Percentiles rank a stretch among this genome's conserved stretches.
These are phyloP conservation scores for Fusarium begoniae DNA, from an alignment of 2,329 filamentous ascomycete species.

Conservation along the genomic window DNA sequence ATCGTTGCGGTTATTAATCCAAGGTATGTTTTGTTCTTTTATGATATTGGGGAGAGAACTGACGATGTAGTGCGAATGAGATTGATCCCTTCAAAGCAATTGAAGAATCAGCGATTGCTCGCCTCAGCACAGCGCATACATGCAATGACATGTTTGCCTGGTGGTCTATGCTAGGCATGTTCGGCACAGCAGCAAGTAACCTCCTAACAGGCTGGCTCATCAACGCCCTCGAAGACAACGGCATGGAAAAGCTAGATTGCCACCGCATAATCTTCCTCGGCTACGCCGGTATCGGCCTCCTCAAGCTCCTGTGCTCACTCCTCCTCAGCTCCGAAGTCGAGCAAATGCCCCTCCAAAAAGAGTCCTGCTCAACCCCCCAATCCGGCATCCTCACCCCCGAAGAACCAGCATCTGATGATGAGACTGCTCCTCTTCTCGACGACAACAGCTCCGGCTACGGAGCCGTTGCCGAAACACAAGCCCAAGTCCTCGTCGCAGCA, in stretches of 20 bases:
- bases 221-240: conserved; percentile 15
- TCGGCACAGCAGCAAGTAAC: conserved; percentile 35
- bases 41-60: background rate
- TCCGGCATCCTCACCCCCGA: background rate
- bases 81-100: conserved; percentile 40
- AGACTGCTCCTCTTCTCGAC: conserved; percentile 18
- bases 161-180: conserved; percentile 40
- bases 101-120: conserved; percentile 36
- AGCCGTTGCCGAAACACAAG: background rate
- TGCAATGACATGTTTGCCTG: conserved; percentile 38
- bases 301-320: conserved; percentile 27
- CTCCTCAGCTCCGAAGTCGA: conserved; percentile 28
- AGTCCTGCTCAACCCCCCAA: background rate
- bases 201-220: conserved; percentile 32
- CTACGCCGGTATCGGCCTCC: conserved; percentile 24
- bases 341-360: conserved; percentile 2
- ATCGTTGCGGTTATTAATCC: conserved; percentile 35
- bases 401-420: background rate
- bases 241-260: conserved; percentile 12
- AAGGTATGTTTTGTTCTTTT: conserved; percentile 1
- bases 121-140: conserved; percentile 29
- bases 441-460: conserved; percentile 7
- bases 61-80: conserved; percentile 28
- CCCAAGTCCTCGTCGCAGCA: background rate
- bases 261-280: conserved; percentile 30